Conservation (phyloP, 805 yeast genomes). For the Komagataella ulmi region DNA sequence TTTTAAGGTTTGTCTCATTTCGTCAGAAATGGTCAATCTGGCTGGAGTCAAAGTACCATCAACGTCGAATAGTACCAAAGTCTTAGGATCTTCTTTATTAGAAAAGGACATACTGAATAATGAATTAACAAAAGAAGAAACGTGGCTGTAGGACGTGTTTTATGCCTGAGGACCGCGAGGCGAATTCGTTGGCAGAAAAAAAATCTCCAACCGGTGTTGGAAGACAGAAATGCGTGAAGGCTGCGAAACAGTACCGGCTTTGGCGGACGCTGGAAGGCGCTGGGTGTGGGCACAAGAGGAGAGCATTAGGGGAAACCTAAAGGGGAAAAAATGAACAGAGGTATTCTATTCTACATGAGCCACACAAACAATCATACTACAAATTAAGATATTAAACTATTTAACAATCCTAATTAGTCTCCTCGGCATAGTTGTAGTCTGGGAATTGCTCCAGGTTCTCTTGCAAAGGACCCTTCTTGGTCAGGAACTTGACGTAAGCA, state of each 20-base stretch:
- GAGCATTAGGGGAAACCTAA: neutral
- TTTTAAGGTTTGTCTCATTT: slow-evolving; percentile 57
- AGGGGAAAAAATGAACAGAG: neutral
- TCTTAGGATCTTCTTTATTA: slow-evolving; percentile 70
- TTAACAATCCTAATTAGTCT: slow-evolving; percentile 4
- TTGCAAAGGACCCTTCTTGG: slow-evolving; percentile 92
- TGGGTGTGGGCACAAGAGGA: neutral
- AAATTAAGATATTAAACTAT: neutral
- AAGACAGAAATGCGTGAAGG: neutral
- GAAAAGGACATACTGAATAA: slow-evolving; percentile 39
- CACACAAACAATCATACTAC: neutral
- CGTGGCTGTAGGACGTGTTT: neutral
- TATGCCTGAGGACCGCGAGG: neutral
- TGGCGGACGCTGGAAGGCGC: neutral
- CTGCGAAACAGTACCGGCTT: neutral
- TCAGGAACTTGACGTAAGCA: slow-evolving; percentile 98
- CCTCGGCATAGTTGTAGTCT: slow-evolving; percentile 49
- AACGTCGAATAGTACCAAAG: slow-evolving; percentile 89
- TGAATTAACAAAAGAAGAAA: slow-evolving; percentile 1
- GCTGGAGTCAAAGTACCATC: slow-evolving; percentile 99
- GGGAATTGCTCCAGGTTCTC: slow-evolving; percentile 91
- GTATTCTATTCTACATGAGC: neutral
- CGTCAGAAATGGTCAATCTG: slow-evolving; percentile 56
- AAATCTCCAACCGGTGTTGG: neutral
- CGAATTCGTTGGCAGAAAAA: neutral